Conservation (phyloP, 2,329 filamentous ascomycete genomes). For the Myriosclerotinia curreyana region DNA sequence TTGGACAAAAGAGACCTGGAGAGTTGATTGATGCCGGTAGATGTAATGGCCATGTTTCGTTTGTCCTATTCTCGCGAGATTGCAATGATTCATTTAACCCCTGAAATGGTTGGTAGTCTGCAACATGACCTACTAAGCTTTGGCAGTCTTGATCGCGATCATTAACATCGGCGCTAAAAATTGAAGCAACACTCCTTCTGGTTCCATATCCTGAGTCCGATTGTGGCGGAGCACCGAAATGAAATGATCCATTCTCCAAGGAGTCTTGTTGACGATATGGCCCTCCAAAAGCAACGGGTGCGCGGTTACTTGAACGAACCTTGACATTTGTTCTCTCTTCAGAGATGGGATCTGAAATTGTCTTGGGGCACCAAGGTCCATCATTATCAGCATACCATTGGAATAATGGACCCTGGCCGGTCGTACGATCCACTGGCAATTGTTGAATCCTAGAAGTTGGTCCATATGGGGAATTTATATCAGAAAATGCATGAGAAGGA, state of each 20-base stretch:
- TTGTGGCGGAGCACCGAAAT: constrained; percentile 34
- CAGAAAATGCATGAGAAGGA: constrained; percentile 29
- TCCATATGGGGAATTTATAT: constrained; percentile 28
- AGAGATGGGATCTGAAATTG: constrained; percentile 32
- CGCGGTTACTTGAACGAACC: constrained; percentile 31
- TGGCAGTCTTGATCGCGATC: constrained; percentile 37
- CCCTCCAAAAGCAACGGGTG: constrained; percentile 28
- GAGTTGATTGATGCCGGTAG: constrained; percentile 23
- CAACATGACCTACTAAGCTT: constrained; percentile 31
- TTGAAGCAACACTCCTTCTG: constrained; percentile 36
- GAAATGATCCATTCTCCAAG: constrained; percentile 33
- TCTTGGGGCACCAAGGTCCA: constrained; percentile 46
- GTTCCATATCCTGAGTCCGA: constrained; percentile 41
- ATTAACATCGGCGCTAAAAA: constrained; percentile 36
- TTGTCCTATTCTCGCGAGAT: constrained; percentile 27
- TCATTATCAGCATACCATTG: constrained; percentile 44
- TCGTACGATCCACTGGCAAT: constrained; percentile 28
- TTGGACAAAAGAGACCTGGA: constrained; percentile 39
- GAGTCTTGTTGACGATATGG: constrained; percentile 38
- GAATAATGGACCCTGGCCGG: constrained; percentile 34
- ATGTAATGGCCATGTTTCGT: constrained; percentile 27
- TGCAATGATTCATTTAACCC: constrained; percentile 28
- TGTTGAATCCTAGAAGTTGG: constrained; percentile 29
- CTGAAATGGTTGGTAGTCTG: constrained; percentile 32
- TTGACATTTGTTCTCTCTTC: constrained; percentile 31